phyloP scores from a whole-genome alignment of 192 early-diverging fungal species.

The Coemansia sp. region DNA sequence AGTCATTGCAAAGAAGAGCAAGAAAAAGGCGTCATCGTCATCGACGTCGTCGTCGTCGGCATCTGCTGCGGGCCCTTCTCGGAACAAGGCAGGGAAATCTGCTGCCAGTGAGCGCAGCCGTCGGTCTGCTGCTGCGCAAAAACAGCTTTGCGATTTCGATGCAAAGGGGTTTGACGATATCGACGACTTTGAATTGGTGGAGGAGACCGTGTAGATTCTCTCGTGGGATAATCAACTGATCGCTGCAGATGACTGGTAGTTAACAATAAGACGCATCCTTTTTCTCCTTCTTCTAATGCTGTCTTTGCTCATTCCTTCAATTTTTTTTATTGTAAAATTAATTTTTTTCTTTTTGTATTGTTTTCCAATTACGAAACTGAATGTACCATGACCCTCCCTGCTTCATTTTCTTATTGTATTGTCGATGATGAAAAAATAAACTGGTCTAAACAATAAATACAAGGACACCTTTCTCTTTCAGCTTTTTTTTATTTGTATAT shows the following conservation, averaged over 20 bases:
- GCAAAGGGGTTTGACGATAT: slow-evolving; percentile 34
- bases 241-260: not conserved
- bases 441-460: not conserved
- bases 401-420: too few species aligned
- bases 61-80: too few species aligned
- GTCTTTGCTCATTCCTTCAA: too few species aligned
- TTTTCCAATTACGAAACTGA: not conserved
- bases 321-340: too few species aligned
- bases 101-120: not conserved
- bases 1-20: not conserved
- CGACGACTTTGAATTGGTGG: slow-evolving; percentile 26
- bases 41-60: too few species aligned
- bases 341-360: not conserved
- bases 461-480: slow-evolving; percentile 2
- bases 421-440: not conserved
- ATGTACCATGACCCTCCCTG: too few species aligned
- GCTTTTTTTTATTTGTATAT: not conserved
- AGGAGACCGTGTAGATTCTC: slow-evolving; percentile 16
- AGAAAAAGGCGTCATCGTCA: not conserved
- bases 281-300: not conserved
- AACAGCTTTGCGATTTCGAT: not conserved
- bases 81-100: not conserved
- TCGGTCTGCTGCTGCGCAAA: not conserved
- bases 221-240: not conserved
- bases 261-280: not conserved